Base-by-base conservation (phyloP, 78 protist species). In the Dictyostelium citrinum region DNA sequence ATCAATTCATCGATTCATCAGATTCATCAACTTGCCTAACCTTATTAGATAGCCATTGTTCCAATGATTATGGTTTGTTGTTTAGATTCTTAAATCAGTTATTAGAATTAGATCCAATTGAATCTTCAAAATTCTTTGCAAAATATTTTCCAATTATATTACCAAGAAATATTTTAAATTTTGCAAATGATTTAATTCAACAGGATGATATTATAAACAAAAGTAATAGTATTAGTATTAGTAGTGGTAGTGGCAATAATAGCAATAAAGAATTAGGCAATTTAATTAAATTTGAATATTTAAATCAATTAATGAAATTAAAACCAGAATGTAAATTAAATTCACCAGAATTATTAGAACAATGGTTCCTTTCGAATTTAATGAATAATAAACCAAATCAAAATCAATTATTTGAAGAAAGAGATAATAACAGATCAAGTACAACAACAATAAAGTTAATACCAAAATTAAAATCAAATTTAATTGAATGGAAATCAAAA, bases 31-130 rank as follows among this genome's bases (percentile, higher is more conserved):
- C 70, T 16, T 67, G 85, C 35, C 17, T 88, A 7, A 7, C n/a
- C 1, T 22, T 74, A 20, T 17, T 88, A 27, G 84, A 76, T 27
- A 61, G 31, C 16, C 67, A 76, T 45, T 55, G 64, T 55, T 9
- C 22, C 2, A 60, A 67, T 41, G 93, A 88, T 11, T 29, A 35
- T 88, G 85, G 85, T 6, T 29, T 88, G 11, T 49, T 88, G 16
- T 88, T 88, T 64, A 88, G 93, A 78, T 88, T 77, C 51, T 16
- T 88, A 20, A 78, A 78, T 31, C 67, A 16, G 6, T 9, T 88
- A 10, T 35, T 88, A 2, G 81, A 76, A 14, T n/a, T 78, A 29
- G 60, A 77, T 20, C 61, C 93, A 27, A 68, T 61, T 22, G 64
- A 41, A 35, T 74, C 93, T 22, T 24, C 85, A 2, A 29, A 17